A percentile compares a stretch with the other conserved stretches of the same genome.
phyloP scores from a whole-genome alignment of 129 eudicot genomes.

The Centella asiatica region DNA sequence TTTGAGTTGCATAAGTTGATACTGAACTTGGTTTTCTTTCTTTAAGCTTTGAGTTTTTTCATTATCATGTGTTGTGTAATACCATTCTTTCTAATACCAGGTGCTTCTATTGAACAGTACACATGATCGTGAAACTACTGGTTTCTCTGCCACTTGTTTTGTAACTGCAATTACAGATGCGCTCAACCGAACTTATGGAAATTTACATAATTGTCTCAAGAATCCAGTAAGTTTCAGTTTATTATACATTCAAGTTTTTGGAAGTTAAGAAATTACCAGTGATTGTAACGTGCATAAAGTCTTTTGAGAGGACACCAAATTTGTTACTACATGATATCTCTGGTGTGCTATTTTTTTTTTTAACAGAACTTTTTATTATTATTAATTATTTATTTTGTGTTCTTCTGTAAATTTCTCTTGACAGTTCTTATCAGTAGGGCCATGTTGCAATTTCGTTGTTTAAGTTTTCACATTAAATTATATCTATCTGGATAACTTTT shows the following conservation, averaged over 20 bases:
- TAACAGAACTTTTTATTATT: too few relatives aligned
- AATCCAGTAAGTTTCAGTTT: conserved; percentile 47
- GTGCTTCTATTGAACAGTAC: conserved; percentile 88
- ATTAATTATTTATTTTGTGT: too few relatives aligned
- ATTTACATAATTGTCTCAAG: conserved; percentile 52
- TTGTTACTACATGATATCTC: not conserved
- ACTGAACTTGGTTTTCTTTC: not conserved
- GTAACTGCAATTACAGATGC: conserved; percentile 91
- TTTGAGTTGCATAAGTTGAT: too few relatives aligned
- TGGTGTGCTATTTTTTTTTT: too few relatives aligned
- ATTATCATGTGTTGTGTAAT: not conserved
- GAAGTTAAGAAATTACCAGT: not conserved
- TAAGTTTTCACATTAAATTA: too few relatives aligned
- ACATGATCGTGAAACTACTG: conserved; percentile 82
- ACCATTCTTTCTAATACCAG: conserved; percentile 24
- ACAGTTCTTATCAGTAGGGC: too few relatives aligned
- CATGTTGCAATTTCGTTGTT: too few relatives aligned
- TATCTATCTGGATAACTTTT: too few relatives aligned
- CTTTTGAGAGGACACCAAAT: not conserved
- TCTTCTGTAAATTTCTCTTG: too few relatives aligned
- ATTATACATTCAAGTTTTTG: not conserved
- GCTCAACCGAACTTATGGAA: conserved; percentile 73
- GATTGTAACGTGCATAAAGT: not conserved
- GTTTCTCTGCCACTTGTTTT: conserved; percentile 72
- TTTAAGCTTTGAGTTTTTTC: conserved; percentile 4